These are phyloP conservation scores for Dentipellis fragilis DNA, from an alignment of 768 basidiomycete species.

Conservation along the genomic window DNA sequence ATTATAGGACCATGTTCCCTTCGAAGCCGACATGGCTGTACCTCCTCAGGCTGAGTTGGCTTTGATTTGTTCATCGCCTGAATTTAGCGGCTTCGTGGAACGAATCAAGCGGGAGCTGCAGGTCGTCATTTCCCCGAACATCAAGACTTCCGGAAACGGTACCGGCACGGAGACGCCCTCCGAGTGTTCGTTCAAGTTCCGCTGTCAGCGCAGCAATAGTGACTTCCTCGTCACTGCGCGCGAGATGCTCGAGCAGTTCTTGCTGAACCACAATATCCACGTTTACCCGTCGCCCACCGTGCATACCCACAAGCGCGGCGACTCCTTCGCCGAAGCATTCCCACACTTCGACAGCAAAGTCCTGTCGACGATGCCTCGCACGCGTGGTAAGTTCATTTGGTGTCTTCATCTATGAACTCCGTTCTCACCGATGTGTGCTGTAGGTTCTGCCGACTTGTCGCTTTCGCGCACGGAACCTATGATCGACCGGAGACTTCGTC, in stretches of 20 bases:
- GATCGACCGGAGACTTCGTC: constrained; percentile 63
- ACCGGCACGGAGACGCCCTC: constrained; percentile 45
- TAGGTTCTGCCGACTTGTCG: constrained; percentile 72
- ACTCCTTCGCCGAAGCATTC: constrained; percentile 92
- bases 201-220: constrained; percentile 89
- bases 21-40: constrained; percentile 90
- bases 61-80: constrained; percentile 63
- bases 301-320: constrained; percentile 77
- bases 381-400: constrained; percentile 31
- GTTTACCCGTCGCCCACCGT: constrained; percentile 71
- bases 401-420: constrained; percentile 6
- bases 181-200: constrained; percentile 91
- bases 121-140: constrained; percentile 77
- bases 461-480: constrained; percentile 65
- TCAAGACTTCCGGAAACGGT: constrained; percentile 47
- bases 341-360: constrained; percentile 95
- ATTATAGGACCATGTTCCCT: constrained; percentile 84
- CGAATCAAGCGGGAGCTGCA: constrained; percentile 90
- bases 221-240: constrained; percentile 85
- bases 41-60: constrained; percentile 77
- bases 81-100: constrained; percentile 80
- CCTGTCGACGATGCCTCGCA: constrained; percentile 65
- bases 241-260: constrained; percentile 89
- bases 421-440: constrained; percentile 2
- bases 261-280: constrained; percentile 75